Percentiles rank a stretch among this genome's conserved stretches.
These are phyloP conservation scores for Erysimum cheiri DNA, from an alignment of 441 rosid genomes.

Conservation along the genomic window DNA sequence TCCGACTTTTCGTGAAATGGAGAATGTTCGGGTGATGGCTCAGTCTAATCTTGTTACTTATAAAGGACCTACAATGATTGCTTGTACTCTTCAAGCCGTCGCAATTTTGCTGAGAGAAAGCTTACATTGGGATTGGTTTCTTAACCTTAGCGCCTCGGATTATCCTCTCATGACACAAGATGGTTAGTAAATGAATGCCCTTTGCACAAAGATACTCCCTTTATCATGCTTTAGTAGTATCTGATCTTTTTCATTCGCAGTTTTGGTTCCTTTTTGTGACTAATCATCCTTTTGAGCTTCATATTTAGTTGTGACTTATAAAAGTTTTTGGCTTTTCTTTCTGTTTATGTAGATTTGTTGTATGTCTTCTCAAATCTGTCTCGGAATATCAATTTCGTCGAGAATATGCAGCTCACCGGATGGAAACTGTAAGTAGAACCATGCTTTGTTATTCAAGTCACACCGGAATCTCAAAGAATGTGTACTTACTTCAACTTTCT, in stretches of 20 bases:
- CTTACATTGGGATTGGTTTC: slow-evolving; percentile 95
- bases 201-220: background rate
- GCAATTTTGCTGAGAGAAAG: slow-evolving; percentile 85
- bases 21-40: slow-evolving; percentile 90
- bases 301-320: slow-evolving; percentile 2
- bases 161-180: slow-evolving; percentile 96
- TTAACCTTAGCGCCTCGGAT: slow-evolving; percentile 94
- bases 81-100: slow-evolving; percentile 91
- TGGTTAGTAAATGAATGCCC: slow-evolving; percentile 57
- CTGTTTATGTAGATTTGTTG: slow-evolving; percentile 69
- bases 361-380: slow-evolving; percentile 79
- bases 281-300: background rate
- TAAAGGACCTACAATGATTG: slow-evolving; percentile 95
- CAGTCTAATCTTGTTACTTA: slow-evolving; percentile 94
- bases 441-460: background rate
- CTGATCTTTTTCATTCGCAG: background rate
- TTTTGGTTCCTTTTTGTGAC: background rate
- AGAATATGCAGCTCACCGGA: slow-evolving; percentile 76
- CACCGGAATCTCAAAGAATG: background rate
- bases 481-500: slow-evolving; percentile 7
- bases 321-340: slow-evolving; percentile 26
- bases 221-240: background rate
- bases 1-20: slow-evolving; percentile 69
- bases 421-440: slow-evolving; percentile 84
- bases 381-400: slow-evolving; percentile 79